Conservation (phyloP, 768 basidiomycete species). For the Baorangia bicolor region DNA sequence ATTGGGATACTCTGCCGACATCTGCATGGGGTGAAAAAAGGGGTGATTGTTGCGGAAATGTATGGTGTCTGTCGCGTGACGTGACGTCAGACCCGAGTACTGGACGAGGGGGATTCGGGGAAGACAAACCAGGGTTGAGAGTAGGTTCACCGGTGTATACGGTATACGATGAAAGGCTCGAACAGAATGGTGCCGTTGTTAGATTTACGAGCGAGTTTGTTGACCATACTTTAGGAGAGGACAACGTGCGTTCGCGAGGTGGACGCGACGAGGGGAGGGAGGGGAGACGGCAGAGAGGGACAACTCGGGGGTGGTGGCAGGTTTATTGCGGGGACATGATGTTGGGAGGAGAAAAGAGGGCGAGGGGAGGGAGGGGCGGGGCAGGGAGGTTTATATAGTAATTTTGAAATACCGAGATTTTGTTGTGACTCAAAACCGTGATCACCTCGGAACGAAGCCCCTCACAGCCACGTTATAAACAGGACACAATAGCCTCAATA, state of each 20-base stretch:
- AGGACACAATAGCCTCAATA: constrained; percentile 18
- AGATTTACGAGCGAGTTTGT: constrained; percentile 76
- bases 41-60: constrained; percentile 5
- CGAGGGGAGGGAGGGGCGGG: constrained; percentile 22
- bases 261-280: constrained; percentile 21
- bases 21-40: constrained; percentile 29
- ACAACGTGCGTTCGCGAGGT: constrained; percentile 26
- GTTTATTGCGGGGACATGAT: constrained; percentile 39
- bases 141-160: constrained; percentile 63
- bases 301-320: constrained; percentile 3
- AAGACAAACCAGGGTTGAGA: constrained; percentile 20
- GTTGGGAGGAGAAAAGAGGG: constrained; percentile 27
- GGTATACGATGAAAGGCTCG: constrained; percentile 84
- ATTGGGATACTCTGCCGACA: constrained; percentile 48
- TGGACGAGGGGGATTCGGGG: no score
- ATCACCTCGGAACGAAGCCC: constrained; percentile 33
- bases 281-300: constrained; percentile 3
- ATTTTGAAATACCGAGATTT: constrained; percentile 29
- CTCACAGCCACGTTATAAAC: constrained; percentile 27
- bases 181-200: constrained; percentile 87
- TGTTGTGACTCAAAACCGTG: constrained; percentile 35
- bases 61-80: constrained; percentile 21
- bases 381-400: constrained; percentile 46
- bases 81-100: background rate
- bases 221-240: constrained; percentile 63